Evolutionary conservation across 2,329 filamentous ascomycete genomes (phyloP).

Genomic region (Aaosphaeria pasadenensis): DNA sequence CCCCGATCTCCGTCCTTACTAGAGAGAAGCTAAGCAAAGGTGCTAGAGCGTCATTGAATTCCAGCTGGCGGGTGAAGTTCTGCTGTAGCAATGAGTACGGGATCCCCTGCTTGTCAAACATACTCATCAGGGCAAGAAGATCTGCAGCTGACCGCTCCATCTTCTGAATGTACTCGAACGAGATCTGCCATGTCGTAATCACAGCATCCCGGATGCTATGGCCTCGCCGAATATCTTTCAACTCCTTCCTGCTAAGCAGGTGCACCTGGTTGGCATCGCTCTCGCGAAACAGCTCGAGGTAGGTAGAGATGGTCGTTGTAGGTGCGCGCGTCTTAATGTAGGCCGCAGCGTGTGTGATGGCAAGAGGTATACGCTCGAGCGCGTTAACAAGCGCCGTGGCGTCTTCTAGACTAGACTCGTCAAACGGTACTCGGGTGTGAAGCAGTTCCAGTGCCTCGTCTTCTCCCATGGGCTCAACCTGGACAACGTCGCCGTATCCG

Average conservation of each 20-base stretch:
- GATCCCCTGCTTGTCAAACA: constrained; percentile 44
- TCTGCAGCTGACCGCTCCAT: constrained; percentile 31
- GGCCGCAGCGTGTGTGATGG: constrained; percentile 28
- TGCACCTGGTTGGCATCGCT: constrained; percentile 22
- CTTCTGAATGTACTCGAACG: constrained; percentile 28
- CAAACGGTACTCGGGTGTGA: not conserved
- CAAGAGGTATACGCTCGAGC: constrained; percentile 24
- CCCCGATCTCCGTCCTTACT: constrained; percentile 2
- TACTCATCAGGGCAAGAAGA: constrained; percentile 46
- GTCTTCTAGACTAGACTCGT: not conserved
- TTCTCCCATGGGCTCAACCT: constrained; percentile 8
- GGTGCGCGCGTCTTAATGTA: constrained; percentile 19
- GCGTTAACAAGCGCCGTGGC: not conserved
- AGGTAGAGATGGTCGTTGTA: constrained; percentile 14
- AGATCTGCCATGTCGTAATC: constrained; percentile 30
- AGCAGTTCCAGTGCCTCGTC: constrained; percentile 6
- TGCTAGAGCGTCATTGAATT: constrained; percentile 1
- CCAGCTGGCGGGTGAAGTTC: not conserved
- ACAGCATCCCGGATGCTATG: constrained; percentile 29
- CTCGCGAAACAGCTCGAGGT: constrained; percentile 38
- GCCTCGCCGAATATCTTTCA: constrained; percentile 22
- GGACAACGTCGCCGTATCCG: constrained; percentile 1
- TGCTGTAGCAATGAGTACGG: constrained; percentile 14
- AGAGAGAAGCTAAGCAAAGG: constrained; percentile 9
- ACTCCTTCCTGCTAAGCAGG: constrained; percentile 7